Evolutionary conservation across 2,329 filamentous ascomycete species (phyloP).

Genomic region (Rachicladosporium sp.): DNA sequence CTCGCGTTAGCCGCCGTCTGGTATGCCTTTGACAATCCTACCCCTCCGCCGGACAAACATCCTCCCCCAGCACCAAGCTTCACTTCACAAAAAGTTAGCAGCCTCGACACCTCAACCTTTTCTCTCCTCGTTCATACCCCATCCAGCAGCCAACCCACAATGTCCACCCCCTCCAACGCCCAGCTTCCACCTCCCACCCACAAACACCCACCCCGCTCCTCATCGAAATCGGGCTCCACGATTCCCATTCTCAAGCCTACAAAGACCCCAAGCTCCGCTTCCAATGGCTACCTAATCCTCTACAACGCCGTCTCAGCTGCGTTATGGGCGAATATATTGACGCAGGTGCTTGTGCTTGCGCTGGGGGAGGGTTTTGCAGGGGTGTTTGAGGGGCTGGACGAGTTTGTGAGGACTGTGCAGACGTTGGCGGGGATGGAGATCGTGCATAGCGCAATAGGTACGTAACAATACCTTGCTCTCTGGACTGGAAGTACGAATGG

Average conservation of each 20-base stretch:
- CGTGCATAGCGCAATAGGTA: too few relatives aligned
- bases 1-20: too few relatives aligned
- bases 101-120: not conserved
- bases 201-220: not conserved
- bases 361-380: slow-evolving; percentile 32
- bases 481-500: not conserved
- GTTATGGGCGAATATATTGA: slow-evolving; percentile 69
- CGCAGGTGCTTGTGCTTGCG: slow-evolving; percentile 46
- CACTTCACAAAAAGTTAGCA: too few relatives aligned
- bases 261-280: slow-evolving; percentile 17
- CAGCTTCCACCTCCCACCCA: slow-evolving; percentile 7
- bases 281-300: slow-evolving; percentile 54
- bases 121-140: not conserved
- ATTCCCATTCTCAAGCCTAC: slow-evolving; percentile 2
- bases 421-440: slow-evolving; percentile 74
- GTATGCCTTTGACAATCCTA: too few relatives aligned
- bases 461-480: too few relatives aligned
- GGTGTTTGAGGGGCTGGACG: slow-evolving; percentile 50
- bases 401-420: slow-evolving; percentile 69
- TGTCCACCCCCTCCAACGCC: slow-evolving; percentile 16
- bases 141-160: slow-evolving; percentile 5
- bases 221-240: not conserved
- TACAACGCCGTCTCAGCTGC: slow-evolving; percentile 73
- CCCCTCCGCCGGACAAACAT: too few relatives aligned
- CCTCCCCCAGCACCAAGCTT: too few relatives aligned